A percentile compares a stretch with the other conserved stretches of the same genome.
phyloP scores from a whole-genome alignment of 495 filamentous ascomycete genomes.

The Neurospora sp. region DNA sequence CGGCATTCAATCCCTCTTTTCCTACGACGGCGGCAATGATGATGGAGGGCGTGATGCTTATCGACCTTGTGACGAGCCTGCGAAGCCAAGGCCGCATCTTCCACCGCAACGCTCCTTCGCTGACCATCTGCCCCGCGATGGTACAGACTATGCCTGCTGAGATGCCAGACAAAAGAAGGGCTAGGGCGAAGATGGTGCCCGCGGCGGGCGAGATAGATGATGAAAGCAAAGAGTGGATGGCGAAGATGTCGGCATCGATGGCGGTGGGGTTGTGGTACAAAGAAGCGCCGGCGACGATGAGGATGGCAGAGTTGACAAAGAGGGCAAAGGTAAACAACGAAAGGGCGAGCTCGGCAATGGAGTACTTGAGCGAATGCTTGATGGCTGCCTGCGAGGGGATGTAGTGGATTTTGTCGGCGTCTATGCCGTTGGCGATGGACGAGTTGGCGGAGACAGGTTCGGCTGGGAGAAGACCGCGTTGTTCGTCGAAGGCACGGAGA shows the following conservation, averaged over 20 bases:
- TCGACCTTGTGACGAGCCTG: conserved; percentile 57
- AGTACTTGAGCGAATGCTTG: conserved; percentile 67
- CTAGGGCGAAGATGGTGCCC: conserved; percentile 67
- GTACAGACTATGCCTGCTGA: conserved; percentile 76
- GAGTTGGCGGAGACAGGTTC: conserved; percentile 15
- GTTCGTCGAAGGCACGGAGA: conserved; percentile 66
- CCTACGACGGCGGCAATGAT: conserved; percentile 75
- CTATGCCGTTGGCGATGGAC: conserved; percentile 14
- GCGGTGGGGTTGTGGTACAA: conserved; percentile 53
- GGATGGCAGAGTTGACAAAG: conserved; percentile 88
- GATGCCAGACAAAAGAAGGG: conserved; percentile 65
- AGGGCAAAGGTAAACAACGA: conserved; percentile 86
- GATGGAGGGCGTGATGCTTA: conserved; percentile 73
- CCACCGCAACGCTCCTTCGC: conserved; percentile 70
- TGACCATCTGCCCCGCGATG: conserved; percentile 76
- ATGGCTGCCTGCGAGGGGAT: conserved; percentile 71
- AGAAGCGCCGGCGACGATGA: conserved; percentile 78
- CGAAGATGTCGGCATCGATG: conserved; percentile 64
- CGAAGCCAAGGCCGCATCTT: conserved; percentile 60
- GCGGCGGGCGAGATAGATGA: conserved; percentile 56
- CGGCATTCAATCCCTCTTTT: conserved; percentile 57
- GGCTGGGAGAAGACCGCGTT: conserved; percentile 43
- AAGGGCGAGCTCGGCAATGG: conserved; percentile 61
- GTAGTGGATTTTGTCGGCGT: conserved; percentile 50
- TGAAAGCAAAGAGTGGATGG: conserved; percentile 70